These are phyloP conservation scores for Neonectria coccinea DNA, from an alignment of 2,329 filamentous ascomycete genomes.

Conservation along the genomic window DNA sequence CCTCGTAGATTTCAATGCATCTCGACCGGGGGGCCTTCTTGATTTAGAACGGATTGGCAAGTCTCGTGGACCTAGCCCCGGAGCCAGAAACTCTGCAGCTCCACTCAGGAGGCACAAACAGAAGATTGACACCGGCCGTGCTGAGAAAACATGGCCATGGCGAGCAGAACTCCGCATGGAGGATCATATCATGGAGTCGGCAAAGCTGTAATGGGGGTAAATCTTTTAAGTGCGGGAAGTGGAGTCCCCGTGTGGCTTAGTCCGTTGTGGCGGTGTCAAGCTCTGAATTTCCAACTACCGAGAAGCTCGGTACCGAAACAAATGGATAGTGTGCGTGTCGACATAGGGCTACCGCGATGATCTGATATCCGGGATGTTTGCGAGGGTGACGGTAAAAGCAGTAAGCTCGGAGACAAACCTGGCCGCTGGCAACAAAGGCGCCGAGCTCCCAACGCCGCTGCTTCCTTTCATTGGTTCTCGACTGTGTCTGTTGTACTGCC, in stretches of 20 bases:
- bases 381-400: not conserved
- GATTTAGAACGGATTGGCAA: not conserved
- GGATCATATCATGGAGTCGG: not conserved
- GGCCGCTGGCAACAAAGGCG: too few relatives aligned
- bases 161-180: not conserved
- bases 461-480: too few relatives aligned
- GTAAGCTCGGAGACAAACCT: too few relatives aligned
- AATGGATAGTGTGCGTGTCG: not conserved
- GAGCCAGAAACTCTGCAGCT: slow-evolving; percentile 17
- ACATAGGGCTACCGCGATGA: not conserved
- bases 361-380: not conserved
- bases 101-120: not conserved
- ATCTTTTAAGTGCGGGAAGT: not conserved
- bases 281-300: not conserved
- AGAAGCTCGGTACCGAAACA: not conserved
- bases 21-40: not conserved
- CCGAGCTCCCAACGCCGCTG: too few relatives aligned
- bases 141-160: not conserved
- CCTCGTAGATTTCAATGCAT: not conserved
- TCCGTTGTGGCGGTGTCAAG: not conserved
- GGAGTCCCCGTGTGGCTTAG: not conserved
- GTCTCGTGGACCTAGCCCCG: not conserved
- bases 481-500: too few relatives aligned
- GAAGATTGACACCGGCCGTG: not conserved
- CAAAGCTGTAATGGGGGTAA: not conserved